Base-by-base conservation (phyloP, 805 yeast species). In the Saturnispora galanensis region DNA sequence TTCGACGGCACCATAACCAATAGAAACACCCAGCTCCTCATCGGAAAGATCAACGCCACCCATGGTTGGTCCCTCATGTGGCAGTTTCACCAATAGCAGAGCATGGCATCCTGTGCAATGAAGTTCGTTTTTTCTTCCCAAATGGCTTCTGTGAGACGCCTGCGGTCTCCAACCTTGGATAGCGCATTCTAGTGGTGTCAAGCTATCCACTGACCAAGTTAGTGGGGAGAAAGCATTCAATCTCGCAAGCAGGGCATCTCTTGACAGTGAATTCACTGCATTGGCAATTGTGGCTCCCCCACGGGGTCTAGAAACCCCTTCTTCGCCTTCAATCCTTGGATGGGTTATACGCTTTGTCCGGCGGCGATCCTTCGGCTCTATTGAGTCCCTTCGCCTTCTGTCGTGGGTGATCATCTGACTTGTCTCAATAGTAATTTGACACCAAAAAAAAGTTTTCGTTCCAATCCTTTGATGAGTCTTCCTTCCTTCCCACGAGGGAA, bases 151-250 rank as follows among this genome's bases (percentile, higher is more conserved):
- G 10, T 59, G 52, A 4, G 40, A 16, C 17, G 17, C 45, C 12
- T 67, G 68, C 48, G 76, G 71, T 41, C 55, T 58, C 82, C 82
- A 77, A 1, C 83, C 83, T 43, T 69, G 63, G 17, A 70, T 52
- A 1, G 79, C 68, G 52, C 78, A 71, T 29, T 56, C 64, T 31
- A 77, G 58, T 42, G 78, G 79, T 5, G 63, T 70, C 26, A 77
- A 54, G 5, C 44, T 46, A 7, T 42, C 21, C 39, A 74, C 51
- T 12, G 62, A 57, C 82, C 82, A 77, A 52, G 71, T 71, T 32
- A 70, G 52, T 2, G 70, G 63, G 8, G 64, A 65, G 53, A 63
- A 77, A 1, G 77, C 65, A 13, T 55, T 45, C 17, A 77, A 57
- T 38, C 83, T 56, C 4, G 58, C 55, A 10, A 71, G 49, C 4